Conservation (phyloP, 2,329 filamentous ascomycete species). For the Ceratocystis huliohia region DNA sequence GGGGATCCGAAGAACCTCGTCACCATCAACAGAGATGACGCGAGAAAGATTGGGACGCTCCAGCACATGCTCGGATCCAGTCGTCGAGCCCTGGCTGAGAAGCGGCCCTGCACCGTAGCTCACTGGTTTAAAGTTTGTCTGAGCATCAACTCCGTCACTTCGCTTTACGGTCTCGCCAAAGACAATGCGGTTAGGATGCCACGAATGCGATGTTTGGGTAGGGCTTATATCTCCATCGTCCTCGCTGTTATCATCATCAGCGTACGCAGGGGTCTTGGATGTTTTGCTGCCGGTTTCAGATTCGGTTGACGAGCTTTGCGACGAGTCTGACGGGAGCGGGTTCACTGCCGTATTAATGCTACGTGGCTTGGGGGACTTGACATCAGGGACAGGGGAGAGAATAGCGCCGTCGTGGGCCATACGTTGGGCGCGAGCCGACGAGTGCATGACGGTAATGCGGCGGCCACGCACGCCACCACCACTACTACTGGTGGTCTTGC, state of each 20-base stretch:
- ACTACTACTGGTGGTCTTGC: background rate
- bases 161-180: slow-evolving; percentile 56
- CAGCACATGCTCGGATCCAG: slow-evolving; percentile 5
- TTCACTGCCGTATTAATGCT: slow-evolving; percentile 27
- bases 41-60: slow-evolving; percentile 15
- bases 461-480: slow-evolving; percentile 53
- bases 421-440: slow-evolving; percentile 40
- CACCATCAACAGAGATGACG: slow-evolving; percentile 55
- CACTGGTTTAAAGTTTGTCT: slow-evolving; percentile 19
- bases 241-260: slow-evolving; percentile 1
- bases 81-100: slow-evolving; percentile 34
- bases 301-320: slow-evolving; percentile 11
- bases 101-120: slow-evolving; percentile 13
- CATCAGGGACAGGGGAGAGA: slow-evolving; percentile 16
- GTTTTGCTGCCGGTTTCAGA: slow-evolving; percentile 11
- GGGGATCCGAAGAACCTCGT: slow-evolving; percentile 71
- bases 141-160: slow-evolving; percentile 38
- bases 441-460: slow-evolving; percentile 53
- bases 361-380: slow-evolving; percentile 29
- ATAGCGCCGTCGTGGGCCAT: slow-evolving; percentile 48
- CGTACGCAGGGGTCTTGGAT: slow-evolving; percentile 10
- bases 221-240: slow-evolving; percentile 15
- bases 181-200: slow-evolving; percentile 35
- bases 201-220: background rate
- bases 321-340: slow-evolving; percentile 14